Base-by-base conservation (phyloP, 1,284 basidiomycete genomes). In the Ganoderma lingzhi region DNA sequence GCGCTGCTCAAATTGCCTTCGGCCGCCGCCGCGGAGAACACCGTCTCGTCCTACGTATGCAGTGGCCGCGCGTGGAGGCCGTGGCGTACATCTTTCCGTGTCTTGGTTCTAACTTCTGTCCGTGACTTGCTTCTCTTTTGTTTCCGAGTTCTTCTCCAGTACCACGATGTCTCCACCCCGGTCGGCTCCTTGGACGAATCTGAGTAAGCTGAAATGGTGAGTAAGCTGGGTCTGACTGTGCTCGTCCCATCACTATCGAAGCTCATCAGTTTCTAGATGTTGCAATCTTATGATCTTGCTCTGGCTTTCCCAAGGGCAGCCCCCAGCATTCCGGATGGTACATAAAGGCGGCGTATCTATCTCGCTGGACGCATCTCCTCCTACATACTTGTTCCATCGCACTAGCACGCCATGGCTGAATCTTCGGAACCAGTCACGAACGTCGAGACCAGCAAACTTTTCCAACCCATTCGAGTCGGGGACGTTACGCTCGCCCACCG, bases 401-500 rank as follows among this genome's bases (percentile, higher is more conserved):
- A 23, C n/a, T 3, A 23, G 45, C 8, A 48, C n/a, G 2, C n/a
- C 2, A 48, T 48, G 45, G 45, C 35, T 35, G 15, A 32, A 56
- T 30, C 30, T 17, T 35, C 53, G 15, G 53, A 32, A 12, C 23
- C 59, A 39, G 8, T 8, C 10, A 37, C 19, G 30, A 17, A 37
- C 14, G 41, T n/a, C 14, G 23, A 23, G 37, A 14, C 35, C 17
- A 62, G 15, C 71, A 69, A 74, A 65, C 84, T 88, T 41, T 87
- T 87, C 76, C 78, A 80, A 59, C 86, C 87, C 12, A 73, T 84
- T 64, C 76, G 76, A 42, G 76, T 88, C 44, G 86, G 86, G 9
- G 69, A 75, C 17, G 44, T 82, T 51, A 70, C 75, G 6, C 80
- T 88, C 39, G 68, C 78, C 48, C 84, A 87, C 68, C 82, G 87